Conservation (phyloP, 805 yeast species). For the Cephaloascus fragrans region DNA sequence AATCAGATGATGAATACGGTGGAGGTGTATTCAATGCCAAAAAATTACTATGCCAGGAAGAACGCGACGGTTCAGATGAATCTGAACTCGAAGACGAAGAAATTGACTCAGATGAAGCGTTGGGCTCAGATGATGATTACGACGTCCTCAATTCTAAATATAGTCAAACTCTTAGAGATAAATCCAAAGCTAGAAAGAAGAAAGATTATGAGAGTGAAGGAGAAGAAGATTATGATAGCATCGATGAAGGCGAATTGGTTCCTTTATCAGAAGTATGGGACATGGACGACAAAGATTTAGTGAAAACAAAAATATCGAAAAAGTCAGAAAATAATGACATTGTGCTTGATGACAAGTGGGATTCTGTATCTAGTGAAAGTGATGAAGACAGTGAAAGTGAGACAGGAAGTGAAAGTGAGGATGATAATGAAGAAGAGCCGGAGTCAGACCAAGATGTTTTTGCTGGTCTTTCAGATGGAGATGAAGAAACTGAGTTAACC, state of each 20-base stretch:
- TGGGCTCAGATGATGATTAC: constrained; percentile 72
- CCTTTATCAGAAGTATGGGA: constrained; percentile 89
- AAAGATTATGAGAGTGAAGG: constrained; percentile 30
- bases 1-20: constrained; percentile 18
- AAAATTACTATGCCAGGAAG: constrained; percentile 17
- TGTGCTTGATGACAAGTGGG: constrained; percentile 10
- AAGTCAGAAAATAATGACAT: constrained; percentile 5
- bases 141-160: constrained; percentile 55
- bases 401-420: constrained; percentile 3
- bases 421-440: constrained; percentile 18
- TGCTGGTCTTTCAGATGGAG: constrained; percentile 24
- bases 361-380: constrained; percentile 5
- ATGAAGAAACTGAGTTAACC: constrained; percentile 42
- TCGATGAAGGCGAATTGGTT: constrained; percentile 68
- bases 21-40: constrained; percentile 31
- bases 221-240: constrained; percentile 59
- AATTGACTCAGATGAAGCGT: constrained; percentile 79
- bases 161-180: constrained; percentile 61
- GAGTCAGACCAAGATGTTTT: constrained; percentile 19
- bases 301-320: constrained; percentile 11
- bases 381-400: constrained; percentile 6
- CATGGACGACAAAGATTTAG: constrained; percentile 48
- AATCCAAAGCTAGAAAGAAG: constrained; percentile 20
- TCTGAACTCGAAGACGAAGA: constrained; percentile 48
- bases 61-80: constrained; percentile 16